Evolutionary conservation across 2,329 filamentous ascomycete genomes (phyloP).

Genomic region (Cercospora sp.): DNA sequence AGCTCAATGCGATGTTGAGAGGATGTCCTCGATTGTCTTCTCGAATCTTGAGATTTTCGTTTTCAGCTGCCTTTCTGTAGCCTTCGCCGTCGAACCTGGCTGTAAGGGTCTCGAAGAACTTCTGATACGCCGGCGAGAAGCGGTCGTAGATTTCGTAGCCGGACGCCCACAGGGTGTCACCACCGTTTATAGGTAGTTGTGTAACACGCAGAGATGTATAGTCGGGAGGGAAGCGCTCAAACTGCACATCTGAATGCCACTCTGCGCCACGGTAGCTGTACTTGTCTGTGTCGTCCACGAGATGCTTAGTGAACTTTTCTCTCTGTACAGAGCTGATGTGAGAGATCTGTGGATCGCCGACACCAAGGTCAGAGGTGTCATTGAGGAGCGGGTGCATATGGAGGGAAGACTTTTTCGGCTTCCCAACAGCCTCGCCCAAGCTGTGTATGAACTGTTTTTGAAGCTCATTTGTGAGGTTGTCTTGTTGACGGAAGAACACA

Average conservation of each 20-base stretch:
- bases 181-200: slow-evolving; percentile 56
- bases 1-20: slow-evolving; percentile 27
- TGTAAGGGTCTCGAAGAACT: slow-evolving; percentile 60
- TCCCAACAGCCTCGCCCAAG: slow-evolving; percentile 60
- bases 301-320: slow-evolving; percentile 35
- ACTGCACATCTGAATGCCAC: slow-evolving; percentile 63
- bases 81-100: slow-evolving; percentile 46
- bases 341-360: slow-evolving; percentile 43
- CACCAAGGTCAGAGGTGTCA: slow-evolving; percentile 42
- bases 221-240: slow-evolving; percentile 64
- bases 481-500: slow-evolving; percentile 66
- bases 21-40: slow-evolving; percentile 28
- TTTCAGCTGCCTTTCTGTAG: slow-evolving; percentile 36
- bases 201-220: slow-evolving; percentile 61
- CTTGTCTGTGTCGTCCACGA: slow-evolving; percentile 46
- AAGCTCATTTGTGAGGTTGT: slow-evolving; percentile 60
- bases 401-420: slow-evolving; percentile 57
- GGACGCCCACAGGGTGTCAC: slow-evolving; percentile 65
- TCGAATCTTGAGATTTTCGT: slow-evolving; percentile 22
- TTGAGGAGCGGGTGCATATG: slow-evolving; percentile 64
- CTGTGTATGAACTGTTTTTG: slow-evolving; percentile 63
- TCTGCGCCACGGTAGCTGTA: slow-evolving; percentile 50
- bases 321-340: slow-evolving; percentile 39
- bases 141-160: slow-evolving; percentile 68
- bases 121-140: slow-evolving; percentile 56